Percentiles rank a stretch among this genome's conserved stretches.
These are phyloP conservation scores for Phaeosphaeriaceae sp. DNA, from an alignment of 2,329 filamentous ascomycete species.

Conservation along the genomic window DNA sequence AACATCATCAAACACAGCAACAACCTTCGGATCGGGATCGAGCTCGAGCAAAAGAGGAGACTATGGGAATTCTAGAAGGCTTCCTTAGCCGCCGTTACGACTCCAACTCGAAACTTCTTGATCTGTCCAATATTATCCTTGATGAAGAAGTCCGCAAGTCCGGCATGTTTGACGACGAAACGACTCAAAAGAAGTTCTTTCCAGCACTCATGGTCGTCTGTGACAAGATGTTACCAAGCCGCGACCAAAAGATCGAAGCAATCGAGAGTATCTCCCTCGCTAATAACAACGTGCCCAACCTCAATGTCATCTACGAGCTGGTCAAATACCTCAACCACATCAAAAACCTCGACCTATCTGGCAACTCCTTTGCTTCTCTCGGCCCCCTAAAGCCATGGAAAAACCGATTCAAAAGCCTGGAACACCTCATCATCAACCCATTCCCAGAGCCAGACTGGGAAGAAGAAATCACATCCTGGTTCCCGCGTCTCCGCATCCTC, in stretches of 20 bases:
- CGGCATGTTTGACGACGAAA: slow-evolving; percentile 75
- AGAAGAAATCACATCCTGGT: slow-evolving; percentile 78
- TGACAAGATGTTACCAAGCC: slow-evolving; percentile 70
- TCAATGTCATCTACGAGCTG: slow-evolving; percentile 74
- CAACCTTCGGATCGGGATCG: slow-evolving; percentile 59
- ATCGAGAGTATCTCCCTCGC: slow-evolving; percentile 83
- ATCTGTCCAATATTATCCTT: slow-evolving; percentile 77
- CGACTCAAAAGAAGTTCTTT: slow-evolving; percentile 85
- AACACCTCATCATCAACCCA: slow-evolving; percentile 74
- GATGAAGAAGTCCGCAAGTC: slow-evolving; percentile 75
- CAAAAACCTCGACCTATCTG: slow-evolving; percentile 81
- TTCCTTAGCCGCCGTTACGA: slow-evolving; percentile 80
- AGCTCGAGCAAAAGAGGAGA: slow-evolving; percentile 18
- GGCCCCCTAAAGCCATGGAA: slow-evolving; percentile 77
- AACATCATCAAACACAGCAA: slow-evolving; percentile 79
- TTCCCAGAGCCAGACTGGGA: slow-evolving; percentile 60
- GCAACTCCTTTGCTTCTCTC: slow-evolving; percentile 77
- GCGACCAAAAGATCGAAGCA: slow-evolving; percentile 71
- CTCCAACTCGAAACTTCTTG: slow-evolving; percentile 72
- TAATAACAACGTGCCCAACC: slow-evolving; percentile 77
- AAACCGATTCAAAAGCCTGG: slow-evolving; percentile 76
- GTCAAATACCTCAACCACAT: slow-evolving; percentile 82
- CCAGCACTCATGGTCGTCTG: slow-evolving; percentile 89
- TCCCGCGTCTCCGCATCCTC: slow-evolving; percentile 77
- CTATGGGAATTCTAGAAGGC: slow-evolving; percentile 69